These are phyloP conservation scores for Phyllosticta citrichinensis DNA, from an alignment of 2,329 filamentous ascomycete genomes.

Conservation along the genomic window DNA sequence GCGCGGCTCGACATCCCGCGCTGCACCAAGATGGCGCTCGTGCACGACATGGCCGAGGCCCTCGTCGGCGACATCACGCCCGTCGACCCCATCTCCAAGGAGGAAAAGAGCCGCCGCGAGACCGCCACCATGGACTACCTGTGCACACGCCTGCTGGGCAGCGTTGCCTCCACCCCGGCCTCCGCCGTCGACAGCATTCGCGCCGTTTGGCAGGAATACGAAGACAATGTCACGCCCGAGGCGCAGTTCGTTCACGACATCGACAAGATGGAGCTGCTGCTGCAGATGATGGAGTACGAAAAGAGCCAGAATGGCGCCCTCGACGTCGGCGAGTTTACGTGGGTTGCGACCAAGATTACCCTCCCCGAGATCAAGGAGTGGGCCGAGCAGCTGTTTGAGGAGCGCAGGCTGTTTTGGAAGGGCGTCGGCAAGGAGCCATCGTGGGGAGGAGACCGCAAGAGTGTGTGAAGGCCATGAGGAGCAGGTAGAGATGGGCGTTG, in stretches of 20 bases:
- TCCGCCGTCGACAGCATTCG: slow-evolving; percentile 59
- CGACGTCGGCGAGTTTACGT: slow-evolving; percentile 79
- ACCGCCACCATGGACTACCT: slow-evolving; percentile 88
- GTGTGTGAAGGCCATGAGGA: neutral
- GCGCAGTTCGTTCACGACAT: slow-evolving; percentile 90
- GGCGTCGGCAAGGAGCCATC: slow-evolving; percentile 22
- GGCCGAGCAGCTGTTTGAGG: slow-evolving; percentile 65
- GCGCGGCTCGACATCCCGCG: slow-evolving; percentile 63
- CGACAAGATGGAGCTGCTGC: slow-evolving; percentile 88
- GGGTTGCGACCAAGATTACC: slow-evolving; percentile 63
- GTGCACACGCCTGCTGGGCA: slow-evolving; percentile 59
- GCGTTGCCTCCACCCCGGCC: slow-evolving; percentile 48
- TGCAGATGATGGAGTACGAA: slow-evolving; percentile 98
- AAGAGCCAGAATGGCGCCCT: slow-evolving; percentile 52
- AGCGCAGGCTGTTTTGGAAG: slow-evolving; percentile 66
- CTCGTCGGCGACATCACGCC: slow-evolving; percentile 96
- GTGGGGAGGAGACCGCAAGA: slow-evolving; percentile 6
- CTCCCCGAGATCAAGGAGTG: slow-evolving; percentile 72
- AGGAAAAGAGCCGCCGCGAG: slow-evolving; percentile 83
- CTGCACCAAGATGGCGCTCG: slow-evolving; percentile 89
- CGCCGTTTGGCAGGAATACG: slow-evolving; percentile 88
- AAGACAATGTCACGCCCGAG: slow-evolving; percentile 74
- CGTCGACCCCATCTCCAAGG: slow-evolving; percentile 72
- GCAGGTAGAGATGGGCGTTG: too few species aligned
- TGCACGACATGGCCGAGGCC: slow-evolving; percentile 96